Conservation (phyloP, 805 yeast species). For the Saccharomyces kudriavzevii region DNA sequence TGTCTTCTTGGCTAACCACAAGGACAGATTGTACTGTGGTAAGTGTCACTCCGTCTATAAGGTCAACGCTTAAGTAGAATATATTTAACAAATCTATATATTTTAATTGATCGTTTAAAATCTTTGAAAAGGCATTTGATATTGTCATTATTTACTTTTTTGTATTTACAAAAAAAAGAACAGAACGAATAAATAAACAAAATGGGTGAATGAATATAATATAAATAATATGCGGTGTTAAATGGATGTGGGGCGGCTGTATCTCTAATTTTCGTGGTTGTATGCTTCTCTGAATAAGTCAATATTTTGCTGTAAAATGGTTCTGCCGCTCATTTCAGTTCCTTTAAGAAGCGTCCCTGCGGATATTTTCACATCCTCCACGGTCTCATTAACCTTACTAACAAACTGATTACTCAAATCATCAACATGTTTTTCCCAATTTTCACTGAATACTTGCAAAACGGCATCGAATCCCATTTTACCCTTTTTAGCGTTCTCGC, state of each 20-base stretch:
- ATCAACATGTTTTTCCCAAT: conserved; percentile 28
- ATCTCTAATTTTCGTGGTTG: conserved; percentile 4
- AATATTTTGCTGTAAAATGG: conserved; percentile 10
- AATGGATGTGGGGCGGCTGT: not conserved
- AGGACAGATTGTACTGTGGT: conserved; percentile 99
- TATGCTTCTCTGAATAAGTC: conserved; percentile 14
- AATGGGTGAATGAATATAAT: not conserved
- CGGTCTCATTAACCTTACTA: conserved; percentile 26
- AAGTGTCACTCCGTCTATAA: conserved; percentile 95
- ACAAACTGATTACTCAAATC: conserved; percentile 19
- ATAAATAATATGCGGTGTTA: not conserved
- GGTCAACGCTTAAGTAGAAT: conserved; percentile 26
- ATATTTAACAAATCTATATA: conserved; percentile 5
- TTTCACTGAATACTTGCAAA: conserved; percentile 38
- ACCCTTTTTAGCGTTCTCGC: conserved; percentile 80
- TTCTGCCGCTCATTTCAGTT: conserved; percentile 17
- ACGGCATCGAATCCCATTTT: conserved; percentile 80
- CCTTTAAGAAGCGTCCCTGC: conserved; percentile 22
- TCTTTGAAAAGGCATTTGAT: not conserved
- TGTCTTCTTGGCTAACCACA: conserved; percentile 99
- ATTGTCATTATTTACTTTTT: not conserved
- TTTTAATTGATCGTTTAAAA: not conserved
- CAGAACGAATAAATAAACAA: not conserved
- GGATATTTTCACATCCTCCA: conserved; percentile 21
- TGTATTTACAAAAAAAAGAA: not conserved